Evolutionary conservation across 2,329 filamentous ascomycete species (phyloP).

Genomic region (Venturia pyrina): DNA sequence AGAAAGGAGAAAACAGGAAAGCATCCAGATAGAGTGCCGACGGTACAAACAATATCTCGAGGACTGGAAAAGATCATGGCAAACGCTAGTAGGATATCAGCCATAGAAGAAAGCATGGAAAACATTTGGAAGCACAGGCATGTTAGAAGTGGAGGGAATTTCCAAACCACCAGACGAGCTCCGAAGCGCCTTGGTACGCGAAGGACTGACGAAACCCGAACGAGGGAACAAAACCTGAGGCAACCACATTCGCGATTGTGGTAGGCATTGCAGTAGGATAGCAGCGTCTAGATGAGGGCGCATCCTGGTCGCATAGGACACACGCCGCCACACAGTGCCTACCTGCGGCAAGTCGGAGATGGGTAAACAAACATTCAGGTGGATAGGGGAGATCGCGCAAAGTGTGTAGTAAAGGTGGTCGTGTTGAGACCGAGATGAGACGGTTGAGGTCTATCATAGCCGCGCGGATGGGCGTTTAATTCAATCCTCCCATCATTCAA

Average conservation of each 20-base stretch:
- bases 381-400: neutral
- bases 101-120: neutral
- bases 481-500: neutral
- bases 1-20: neutral
- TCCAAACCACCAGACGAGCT: neutral
- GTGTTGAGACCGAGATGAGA: neutral
- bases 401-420: neutral
- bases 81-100: neutral
- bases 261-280: neutral
- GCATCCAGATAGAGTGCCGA: neutral
- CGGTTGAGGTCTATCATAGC: neutral
- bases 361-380: neutral
- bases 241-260: neutral
- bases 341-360: constrained; percentile 1
- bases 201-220: neutral
- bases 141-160: neutral
- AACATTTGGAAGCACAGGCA: neutral
- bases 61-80: neutral
- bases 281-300: neutral
- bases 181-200: neutral
- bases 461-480: neutral
- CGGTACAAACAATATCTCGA: neutral
- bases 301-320: neutral
- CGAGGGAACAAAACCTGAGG: neutral
- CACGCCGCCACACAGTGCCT: neutral